A percentile compares a stretch with the other conserved stretches of the same genome.
Evolutionary conservation across 257 asterid species (phyloP).

Genomic region (Nicotiana knightiana): DNA sequence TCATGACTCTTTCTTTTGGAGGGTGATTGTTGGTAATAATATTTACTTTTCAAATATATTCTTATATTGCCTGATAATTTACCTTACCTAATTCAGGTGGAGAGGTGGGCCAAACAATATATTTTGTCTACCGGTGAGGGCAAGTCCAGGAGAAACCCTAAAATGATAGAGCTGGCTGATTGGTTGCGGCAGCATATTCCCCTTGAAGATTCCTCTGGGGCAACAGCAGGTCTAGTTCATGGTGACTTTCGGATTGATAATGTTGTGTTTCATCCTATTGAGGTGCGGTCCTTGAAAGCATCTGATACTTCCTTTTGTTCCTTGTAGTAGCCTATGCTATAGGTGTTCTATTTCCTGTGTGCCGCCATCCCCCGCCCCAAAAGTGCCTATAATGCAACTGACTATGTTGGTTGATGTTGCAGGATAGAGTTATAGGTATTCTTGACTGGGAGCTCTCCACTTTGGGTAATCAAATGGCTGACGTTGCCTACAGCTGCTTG

Average conservation of each 20-base stretch:
- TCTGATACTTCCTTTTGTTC: constrained; percentile 6
- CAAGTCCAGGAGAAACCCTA: constrained; percentile 74
- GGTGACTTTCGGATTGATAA: constrained; percentile 97
- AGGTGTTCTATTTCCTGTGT: neutral
- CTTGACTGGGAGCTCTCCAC: constrained; percentile 98
- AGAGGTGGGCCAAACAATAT: constrained; percentile 95
- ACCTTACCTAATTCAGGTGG: constrained; percentile 49
- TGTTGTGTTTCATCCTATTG: constrained; percentile 91
- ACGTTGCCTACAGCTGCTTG: constrained; percentile 91
- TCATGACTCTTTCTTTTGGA: neutral
- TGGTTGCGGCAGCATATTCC: constrained; percentile 87
- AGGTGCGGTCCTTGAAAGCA: constrained; percentile 41
- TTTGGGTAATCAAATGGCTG: constrained; percentile 94
- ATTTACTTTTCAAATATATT: neutral
- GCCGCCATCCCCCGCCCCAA: neutral
- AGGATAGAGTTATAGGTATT: constrained; percentile 94
- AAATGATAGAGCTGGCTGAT: constrained; percentile 74
- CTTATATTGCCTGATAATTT: constrained; percentile 10
- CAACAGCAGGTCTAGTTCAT: constrained; percentile 83
- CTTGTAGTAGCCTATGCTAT: neutral
- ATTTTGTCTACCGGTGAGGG: constrained; percentile 80
- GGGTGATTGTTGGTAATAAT: neutral
- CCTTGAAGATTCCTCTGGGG: constrained; percentile 82
- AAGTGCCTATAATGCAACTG: neutral
- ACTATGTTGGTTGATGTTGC: constrained; percentile 25